phyloP scores from a whole-genome alignment of 306 rosid species.

The Senna tora region DNA sequence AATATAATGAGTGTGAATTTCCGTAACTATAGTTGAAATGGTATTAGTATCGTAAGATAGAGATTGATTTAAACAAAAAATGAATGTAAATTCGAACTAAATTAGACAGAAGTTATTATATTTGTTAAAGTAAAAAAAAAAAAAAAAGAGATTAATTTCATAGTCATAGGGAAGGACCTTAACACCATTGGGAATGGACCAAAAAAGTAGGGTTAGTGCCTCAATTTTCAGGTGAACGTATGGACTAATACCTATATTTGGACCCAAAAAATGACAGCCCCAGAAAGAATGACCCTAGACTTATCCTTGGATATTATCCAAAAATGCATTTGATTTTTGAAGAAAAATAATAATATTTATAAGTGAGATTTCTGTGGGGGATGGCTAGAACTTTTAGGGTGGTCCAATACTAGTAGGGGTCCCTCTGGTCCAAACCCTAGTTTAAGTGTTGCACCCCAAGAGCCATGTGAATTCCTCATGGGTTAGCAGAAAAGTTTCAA shows the following conservation, averaged over 20 bases:
- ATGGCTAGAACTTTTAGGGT: slow-evolving; percentile 25
- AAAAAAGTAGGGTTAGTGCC: not conserved
- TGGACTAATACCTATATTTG: slow-evolving; percentile 9
- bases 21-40: not conserved
- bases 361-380: slow-evolving; percentile 21
- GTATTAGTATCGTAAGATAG: not conserved
- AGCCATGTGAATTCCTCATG: slow-evolving; percentile 60
- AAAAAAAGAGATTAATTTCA: not conserved
- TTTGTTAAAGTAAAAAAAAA: too few relatives aligned
- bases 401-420: slow-evolving; percentile 48
- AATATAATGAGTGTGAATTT: not conserved
- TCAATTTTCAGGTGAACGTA: slow-evolving; percentile 8
- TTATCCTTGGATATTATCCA: not conserved
- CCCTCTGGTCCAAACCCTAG: slow-evolving; percentile 47
- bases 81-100: too few relatives aligned
- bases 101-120: too few relatives aligned
- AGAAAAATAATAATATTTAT: not conserved
- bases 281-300: not conserved
- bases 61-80: too few relatives aligned
- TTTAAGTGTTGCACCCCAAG: slow-evolving; percentile 25
- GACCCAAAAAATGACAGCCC: slow-evolving; percentile 18
- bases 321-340: not conserved
- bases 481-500: slow-evolving; percentile 10
- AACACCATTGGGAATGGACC: slow-evolving; percentile 20
- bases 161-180: not conserved